Evolutionary conservation across 768 basidiomycete species (phyloP).

Genomic region (Macrolepiota albuminosa): DNA sequence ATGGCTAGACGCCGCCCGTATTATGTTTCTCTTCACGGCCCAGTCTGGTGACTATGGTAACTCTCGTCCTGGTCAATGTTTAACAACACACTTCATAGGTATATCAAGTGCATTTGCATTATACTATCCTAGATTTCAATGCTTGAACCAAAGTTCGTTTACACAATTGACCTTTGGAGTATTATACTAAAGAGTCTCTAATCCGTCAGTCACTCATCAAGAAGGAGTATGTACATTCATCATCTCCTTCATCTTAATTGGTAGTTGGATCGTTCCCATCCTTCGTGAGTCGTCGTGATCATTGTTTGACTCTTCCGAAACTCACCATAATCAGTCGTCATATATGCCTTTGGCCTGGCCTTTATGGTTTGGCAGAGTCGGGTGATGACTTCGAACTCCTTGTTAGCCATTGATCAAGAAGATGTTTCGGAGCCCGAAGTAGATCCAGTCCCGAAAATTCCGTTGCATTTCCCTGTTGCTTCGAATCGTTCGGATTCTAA

Average conservation of each 20-base stretch:
- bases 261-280: constrained; percentile 49
- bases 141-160: constrained; percentile 36
- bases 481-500: neutral
- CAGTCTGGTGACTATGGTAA: constrained; percentile 39
- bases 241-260: constrained; percentile 42
- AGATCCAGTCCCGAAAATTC: neutral
- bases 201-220: constrained; percentile 31
- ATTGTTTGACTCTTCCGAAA: neutral
- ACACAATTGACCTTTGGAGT: neutral
- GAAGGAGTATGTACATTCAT: constrained; percentile 43
- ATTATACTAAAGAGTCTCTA: neutral
- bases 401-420: constrained; percentile 7
- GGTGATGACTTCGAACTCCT: neutral
- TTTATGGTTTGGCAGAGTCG: constrained; percentile 13
- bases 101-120: constrained; percentile 37
- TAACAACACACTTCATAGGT: constrained; percentile 23
- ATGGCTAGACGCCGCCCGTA: constrained; percentile 51
- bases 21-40: constrained; percentile 37
- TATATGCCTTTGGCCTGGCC: constrained; percentile 9
- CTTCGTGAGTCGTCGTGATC: constrained; percentile 34
- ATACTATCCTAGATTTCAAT: constrained; percentile 38
- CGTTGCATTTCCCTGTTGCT: neutral
- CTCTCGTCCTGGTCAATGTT: neutral
- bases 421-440: neutral
- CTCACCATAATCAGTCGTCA: constrained; percentile 4